phyloP scores from a whole-genome alignment of 352 stramenopile species.

The Globisporangium abappressorium region DNA sequence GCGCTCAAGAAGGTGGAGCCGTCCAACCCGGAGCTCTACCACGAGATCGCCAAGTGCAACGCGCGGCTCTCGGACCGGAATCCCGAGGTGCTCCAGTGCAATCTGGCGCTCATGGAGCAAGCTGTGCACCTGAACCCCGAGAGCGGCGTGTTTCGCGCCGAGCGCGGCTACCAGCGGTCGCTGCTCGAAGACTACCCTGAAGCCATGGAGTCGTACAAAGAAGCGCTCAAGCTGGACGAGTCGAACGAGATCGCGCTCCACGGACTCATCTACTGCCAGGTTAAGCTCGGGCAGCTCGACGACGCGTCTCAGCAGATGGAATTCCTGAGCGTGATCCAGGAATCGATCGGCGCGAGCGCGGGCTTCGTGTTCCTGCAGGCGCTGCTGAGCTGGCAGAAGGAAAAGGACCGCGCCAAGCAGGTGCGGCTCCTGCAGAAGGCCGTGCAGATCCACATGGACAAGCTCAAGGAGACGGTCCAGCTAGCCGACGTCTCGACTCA shows the following conservation, averaged over 20 bases:
- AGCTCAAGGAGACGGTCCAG: constrained; percentile 64
- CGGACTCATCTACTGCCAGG: constrained; percentile 91
- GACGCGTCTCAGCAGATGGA: constrained; percentile 92
- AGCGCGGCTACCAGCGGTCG: constrained; percentile 76
- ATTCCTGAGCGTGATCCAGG: constrained; percentile 88
- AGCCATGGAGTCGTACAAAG: constrained; percentile 84
- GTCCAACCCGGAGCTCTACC: constrained; percentile 63
- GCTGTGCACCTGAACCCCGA: constrained; percentile 61
- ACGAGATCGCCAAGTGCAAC: constrained; percentile 60
- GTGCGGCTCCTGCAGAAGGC: constrained; percentile 71
- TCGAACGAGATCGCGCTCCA: constrained; percentile 87
- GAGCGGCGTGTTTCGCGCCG: constrained; percentile 58
- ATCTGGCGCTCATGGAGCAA: constrained; percentile 62
- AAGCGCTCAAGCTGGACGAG: constrained; percentile 83
- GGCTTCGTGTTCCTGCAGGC: constrained; percentile 86
- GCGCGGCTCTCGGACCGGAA: constrained; percentile 63
- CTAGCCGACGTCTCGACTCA: constrained; percentile 62
- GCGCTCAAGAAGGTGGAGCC: constrained; percentile 70
- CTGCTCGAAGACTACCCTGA: constrained; percentile 74
- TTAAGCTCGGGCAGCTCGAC: constrained; percentile 84
- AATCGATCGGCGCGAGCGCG: constrained; percentile 76
- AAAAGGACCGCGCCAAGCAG: constrained; percentile 62
- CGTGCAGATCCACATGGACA: constrained; percentile 83
- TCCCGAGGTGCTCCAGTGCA: constrained; percentile 69
- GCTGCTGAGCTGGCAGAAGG: constrained; percentile 78